Evolutionary conservation across 164 flowering plant genomes (phyloP).

Genomic region (Aristolochia contorta): DNA sequence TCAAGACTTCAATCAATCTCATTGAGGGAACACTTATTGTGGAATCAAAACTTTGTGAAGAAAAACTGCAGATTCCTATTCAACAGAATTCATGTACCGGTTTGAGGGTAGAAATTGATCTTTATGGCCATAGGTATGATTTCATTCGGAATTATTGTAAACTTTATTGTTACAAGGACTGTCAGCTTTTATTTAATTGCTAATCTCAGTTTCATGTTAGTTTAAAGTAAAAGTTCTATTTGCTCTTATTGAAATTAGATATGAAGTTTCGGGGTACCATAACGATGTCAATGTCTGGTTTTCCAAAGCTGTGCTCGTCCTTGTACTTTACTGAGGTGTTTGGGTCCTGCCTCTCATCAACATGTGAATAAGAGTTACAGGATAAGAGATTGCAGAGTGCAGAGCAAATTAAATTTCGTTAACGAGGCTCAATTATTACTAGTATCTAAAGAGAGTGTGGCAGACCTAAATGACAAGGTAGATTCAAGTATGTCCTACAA

Average conservation of each 20-base stretch:
- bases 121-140: constrained; percentile 50
- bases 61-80: constrained; percentile 48
- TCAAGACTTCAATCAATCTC: constrained; percentile 59
- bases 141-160: neutral
- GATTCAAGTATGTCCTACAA: constrained; percentile 42
- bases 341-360: constrained; percentile 16
- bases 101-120: constrained; percentile 34
- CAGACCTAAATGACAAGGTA: constrained; percentile 61
- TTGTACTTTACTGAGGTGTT: constrained; percentile 53
- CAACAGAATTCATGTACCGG: constrained; percentile 18
- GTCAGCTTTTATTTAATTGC: neutral
- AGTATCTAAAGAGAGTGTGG: constrained; percentile 69
- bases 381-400: constrained; percentile 36
- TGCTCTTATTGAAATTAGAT: constrained; percentile 29
- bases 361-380: constrained; percentile 17
- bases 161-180: neutral
- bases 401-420: constrained; percentile 52
- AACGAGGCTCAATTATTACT: constrained; percentile 90
- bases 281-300: constrained; percentile 66
- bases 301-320: constrained; percentile 61
- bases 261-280: constrained; percentile 45
- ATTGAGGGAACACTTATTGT: constrained; percentile 34
- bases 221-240: neutral
- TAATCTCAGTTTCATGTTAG: neutral
- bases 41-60: constrained; percentile 65